Conservation (phyloP, 768 basidiomycete genomes). For the Lenzites betulinus region DNA sequence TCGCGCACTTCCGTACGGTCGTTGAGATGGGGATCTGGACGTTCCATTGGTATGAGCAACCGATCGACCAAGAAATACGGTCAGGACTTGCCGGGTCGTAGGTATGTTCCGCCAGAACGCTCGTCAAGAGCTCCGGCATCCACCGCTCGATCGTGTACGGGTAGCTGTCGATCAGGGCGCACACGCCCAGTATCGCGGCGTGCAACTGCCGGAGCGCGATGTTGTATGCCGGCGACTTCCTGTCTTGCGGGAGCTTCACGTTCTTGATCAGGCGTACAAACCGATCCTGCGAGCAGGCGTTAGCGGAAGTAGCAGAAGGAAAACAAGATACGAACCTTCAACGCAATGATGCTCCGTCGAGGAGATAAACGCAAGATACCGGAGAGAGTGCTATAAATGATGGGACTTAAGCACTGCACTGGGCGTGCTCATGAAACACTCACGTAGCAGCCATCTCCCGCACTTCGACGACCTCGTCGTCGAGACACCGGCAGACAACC, state of each 20-base stretch:
- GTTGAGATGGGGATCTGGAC: conserved; percentile 77
- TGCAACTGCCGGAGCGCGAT: conserved; percentile 77
- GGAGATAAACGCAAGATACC: conserved; percentile 84
- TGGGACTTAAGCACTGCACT: not conserved
- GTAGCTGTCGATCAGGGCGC: conserved; percentile 90
- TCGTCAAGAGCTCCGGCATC: conserved; percentile 85
- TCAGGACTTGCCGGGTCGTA: conserved; percentile 69
- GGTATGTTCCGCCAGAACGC: conserved; percentile 76
- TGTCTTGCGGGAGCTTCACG: conserved; percentile 60
- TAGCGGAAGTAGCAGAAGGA: conserved; percentile 12
- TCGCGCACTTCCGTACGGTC: conserved; percentile 78
- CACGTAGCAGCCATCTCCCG: conserved; percentile 87
- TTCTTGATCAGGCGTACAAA: conserved; percentile 75
- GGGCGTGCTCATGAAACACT: conserved; percentile 28
- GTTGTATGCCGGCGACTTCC: conserved; percentile 67
- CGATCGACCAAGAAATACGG: too few relatives aligned
- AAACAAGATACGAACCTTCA: conserved; percentile 52
- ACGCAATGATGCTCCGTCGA: conserved; percentile 68
- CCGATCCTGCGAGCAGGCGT: conserved; percentile 52
- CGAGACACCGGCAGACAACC: conserved; percentile 79
- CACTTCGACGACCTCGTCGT: conserved; percentile 88
- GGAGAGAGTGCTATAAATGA: conserved; percentile 60
- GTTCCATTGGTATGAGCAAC: not conserved
- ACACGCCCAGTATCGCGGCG: conserved; percentile 92
- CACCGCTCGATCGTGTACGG: conserved; percentile 96